Base-by-base conservation (phyloP, 495 filamentous ascomycete genomes). In the Bacidia gigantensis region DNA sequence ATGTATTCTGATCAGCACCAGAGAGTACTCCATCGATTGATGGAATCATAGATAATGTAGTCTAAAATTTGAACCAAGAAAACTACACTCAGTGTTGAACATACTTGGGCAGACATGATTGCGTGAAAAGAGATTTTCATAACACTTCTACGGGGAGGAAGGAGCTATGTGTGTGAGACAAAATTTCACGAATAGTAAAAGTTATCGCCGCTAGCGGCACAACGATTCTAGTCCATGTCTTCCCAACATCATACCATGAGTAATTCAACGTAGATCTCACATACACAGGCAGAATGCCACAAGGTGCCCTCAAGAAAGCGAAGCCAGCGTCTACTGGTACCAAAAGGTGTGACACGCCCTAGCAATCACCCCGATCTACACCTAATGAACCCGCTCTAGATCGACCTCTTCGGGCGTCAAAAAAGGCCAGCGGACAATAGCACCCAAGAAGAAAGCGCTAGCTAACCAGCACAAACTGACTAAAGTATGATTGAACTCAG, bases 361-460 rank as follows among this genome's bases (percentile, higher is more conserved):
- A 29, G 11, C 26, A 9, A 24, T 20, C 12, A 14, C 3, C 3
- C 26, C 11, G 12, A 26, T 12, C 0, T 23, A 18, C 9, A 26
- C 10, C 3, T 52, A 46, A 12, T 18, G 10, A 44, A 20, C 25
- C 11, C n/a, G 18, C 3, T 50, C 47, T 25, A 52, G 50, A 26
- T 45, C 38, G 12, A 20, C 38, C 2, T 48, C 38, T 21, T 52
- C 50, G 24, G 55, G 57, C 10, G 57, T 76, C 14, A 81, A 80
- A 63, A 77, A 73, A 56, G 80, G 82, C 21, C 61, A 68, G 10
- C 67, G 78, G 14, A 71, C 77, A 41, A 81, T 87, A 46, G 81
- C 82, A 20, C 84, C 84, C 3, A 84, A 83, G 69, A 87, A 83
- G 55, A 64, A 70, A 20, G 61, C 64, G 2, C 66, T 86, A 32